A percentile compares a stretch with the other conserved stretches of the same genome.
Evolutionary conservation across 2,329 filamentous ascomycete species (phyloP).

Genomic region (Cyclaneusma minus): DNA sequence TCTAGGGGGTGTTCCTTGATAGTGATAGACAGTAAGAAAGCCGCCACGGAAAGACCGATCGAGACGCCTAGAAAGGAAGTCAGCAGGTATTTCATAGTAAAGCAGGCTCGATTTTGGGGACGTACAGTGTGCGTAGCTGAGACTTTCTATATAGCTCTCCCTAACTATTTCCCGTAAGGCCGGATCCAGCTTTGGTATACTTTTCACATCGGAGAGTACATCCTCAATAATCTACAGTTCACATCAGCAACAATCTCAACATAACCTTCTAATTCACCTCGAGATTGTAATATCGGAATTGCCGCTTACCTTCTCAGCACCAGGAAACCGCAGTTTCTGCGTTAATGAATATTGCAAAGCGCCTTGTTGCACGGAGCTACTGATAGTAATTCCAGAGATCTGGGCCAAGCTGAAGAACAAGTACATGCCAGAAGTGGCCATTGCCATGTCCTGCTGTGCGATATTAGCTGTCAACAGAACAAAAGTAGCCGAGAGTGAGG

Average conservation of each 20-base stretch:
- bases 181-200: conserved; percentile 6
- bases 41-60: background rate
- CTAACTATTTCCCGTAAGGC: conserved; percentile 8
- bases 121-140: conserved; percentile 11
- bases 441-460: conserved; percentile 27
- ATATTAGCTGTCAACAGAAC: conserved; percentile 31
- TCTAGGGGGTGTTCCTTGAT: conserved; percentile 1
- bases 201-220: conserved; percentile 9
- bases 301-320: conserved; percentile 3
- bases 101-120: too few relatives aligned
- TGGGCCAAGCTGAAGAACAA: conserved; percentile 16
- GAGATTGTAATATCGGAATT: background rate
- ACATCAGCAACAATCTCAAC: conserved; percentile 1
- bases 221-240: conserved; percentile 7
- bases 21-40: background rate
- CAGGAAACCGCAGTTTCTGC: conserved; percentile 4
- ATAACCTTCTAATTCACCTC: background rate
- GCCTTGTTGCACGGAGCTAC: conserved; percentile 9
- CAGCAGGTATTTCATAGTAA: background rate
- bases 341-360: conserved; percentile 6
- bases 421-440: conserved; percentile 32
- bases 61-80: conserved; percentile 1
- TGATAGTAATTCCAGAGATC: conserved; percentile 10
- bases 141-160: conserved; percentile 11
- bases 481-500: conserved; percentile 29